Percentiles rank a stretch among this genome's conserved stretches.
These are phyloP conservation scores for Acanthamoeba royreba DNA, from an alignment of 208 protist species.

Conservation along the genomic window DNA sequence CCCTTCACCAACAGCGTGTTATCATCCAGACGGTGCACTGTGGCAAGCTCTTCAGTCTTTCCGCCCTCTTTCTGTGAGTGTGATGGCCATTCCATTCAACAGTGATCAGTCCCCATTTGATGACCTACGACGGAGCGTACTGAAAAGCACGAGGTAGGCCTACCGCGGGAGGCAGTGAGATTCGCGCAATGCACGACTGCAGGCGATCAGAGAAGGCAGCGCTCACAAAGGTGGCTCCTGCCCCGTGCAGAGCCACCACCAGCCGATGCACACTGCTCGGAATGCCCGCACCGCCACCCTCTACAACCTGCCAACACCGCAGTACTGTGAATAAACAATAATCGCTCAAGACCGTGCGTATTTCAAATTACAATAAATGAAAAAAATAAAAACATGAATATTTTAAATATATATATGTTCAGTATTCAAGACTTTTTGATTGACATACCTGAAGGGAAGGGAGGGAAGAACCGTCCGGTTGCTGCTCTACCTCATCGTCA, in stretches of 20 bases:
- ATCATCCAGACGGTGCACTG: neutral
- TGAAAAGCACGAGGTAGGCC: neutral
- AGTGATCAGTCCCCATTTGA: too few relatives aligned
- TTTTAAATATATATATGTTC: too few relatives aligned
- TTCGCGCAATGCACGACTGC: neutral
- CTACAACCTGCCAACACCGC: neutral
- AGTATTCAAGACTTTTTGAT: too few relatives aligned
- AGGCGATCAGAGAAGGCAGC: neutral
- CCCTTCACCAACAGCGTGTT: neutral
- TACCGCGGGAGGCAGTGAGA: neutral
- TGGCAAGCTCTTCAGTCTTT: neutral
- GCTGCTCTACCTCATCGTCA: neutral
- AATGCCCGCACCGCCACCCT: neutral
- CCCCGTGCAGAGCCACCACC: neutral
- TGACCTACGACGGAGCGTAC: too few relatives aligned
- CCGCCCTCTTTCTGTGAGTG: neutral
- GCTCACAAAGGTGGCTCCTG: neutral
- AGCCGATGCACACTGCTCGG: neutral
- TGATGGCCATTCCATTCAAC: too few relatives aligned
- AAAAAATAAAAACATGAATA: too few relatives aligned
- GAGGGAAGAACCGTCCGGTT: neutral
- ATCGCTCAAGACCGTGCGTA: too few relatives aligned
- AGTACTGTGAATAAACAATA: neutral
- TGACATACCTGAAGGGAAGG: neutral
- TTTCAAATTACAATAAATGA: too few relatives aligned